Evolutionary conservation across 495 filamentous ascomycete species (phyloP), one percentile per base, ranked within the genome.

Genomic region (Daldinia vernicosa): DNA sequence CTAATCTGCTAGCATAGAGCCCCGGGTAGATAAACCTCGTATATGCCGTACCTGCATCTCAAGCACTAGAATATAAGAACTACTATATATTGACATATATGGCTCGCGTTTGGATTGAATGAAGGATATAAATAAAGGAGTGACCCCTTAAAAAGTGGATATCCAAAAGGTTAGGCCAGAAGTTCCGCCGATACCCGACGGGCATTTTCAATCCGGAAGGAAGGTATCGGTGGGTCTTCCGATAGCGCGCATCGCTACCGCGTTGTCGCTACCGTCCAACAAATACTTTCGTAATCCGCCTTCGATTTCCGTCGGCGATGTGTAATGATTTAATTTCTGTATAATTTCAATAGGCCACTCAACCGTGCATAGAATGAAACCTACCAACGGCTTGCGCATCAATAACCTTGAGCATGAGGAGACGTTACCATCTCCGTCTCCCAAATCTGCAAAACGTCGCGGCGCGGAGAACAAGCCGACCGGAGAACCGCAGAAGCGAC

Each of bases 101-200:
- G 30, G 30, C 30, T 32, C 8, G 1, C 5, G 11, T 8, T 32
- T 32, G 30, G 15, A 43, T 17, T 8, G n/a, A 43, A n/a, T 8
- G 39, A 17, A 43, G 15, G 19, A 43, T 43, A 57, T 8, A 19
- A 11, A 14, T 24, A 60, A 66, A 66, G 55, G 54, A 59, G 63
- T 66, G 33, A 66, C 54, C 63, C 52, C 63, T 66, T 62, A 14
- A 57, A 54, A 55, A 47, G 30, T 47, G 43, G 43, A 47, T 5
- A 22, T 8, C 7, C 15, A 47, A 47, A 47, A 9, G 9, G 24
- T 47, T 47, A 17, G n/a, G 28, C 6, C 12, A 0, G 9, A 19
- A 30, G 35, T n/a, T 43, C 68, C 68, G 68, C 15, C 68, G 68
- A 58, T 61, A 62, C 55, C 68, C 68, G 68, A 45, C 68, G 68